phyloP scores from a whole-genome alignment of 768 basidiomycete species.

The Panellus pusillus region DNA sequence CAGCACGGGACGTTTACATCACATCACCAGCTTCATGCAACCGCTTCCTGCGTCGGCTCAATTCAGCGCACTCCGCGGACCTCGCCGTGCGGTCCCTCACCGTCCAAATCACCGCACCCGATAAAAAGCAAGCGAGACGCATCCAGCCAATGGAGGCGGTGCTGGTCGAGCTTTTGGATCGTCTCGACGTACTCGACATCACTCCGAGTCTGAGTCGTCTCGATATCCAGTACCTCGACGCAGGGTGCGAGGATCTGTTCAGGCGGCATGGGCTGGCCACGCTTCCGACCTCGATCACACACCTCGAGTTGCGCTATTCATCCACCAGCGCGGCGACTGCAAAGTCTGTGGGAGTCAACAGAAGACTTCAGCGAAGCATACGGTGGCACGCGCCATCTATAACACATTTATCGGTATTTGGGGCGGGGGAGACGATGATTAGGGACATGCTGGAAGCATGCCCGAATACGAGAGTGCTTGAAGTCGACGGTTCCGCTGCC shows the following conservation, averaged over 20 bases:
- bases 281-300: slow-evolving; percentile 15
- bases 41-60: slow-evolving; percentile 7
- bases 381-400: neutral
- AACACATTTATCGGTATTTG: neutral
- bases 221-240: slow-evolving; percentile 12
- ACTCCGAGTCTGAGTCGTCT: slow-evolving; percentile 15
- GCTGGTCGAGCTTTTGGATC: slow-evolving; percentile 9
- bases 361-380: neutral
- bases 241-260: slow-evolving; percentile 14
- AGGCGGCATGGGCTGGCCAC: neutral
- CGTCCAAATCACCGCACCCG: slow-evolving; percentile 7
- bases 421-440: slow-evolving; percentile 2
- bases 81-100: slow-evolving; percentile 8
- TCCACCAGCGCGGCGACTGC: too few relatives aligned
- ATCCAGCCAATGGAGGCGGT: slow-evolving; percentile 7
- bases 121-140: neutral
- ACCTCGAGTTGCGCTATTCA: slow-evolving; percentile 17
- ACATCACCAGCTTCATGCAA: slow-evolving; percentile 20
- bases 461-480: neutral
- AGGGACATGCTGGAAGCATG: neutral
- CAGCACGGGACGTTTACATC: slow-evolving; percentile 22
- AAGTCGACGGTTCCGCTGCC: neutral
- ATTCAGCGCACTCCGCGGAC: slow-evolving; percentile 1
- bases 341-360: neutral
- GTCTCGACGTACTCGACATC: slow-evolving; percentile 1